phyloP scores from a whole-genome alignment of 306 rosid genomes.

The Rosa multiflora region DNA sequence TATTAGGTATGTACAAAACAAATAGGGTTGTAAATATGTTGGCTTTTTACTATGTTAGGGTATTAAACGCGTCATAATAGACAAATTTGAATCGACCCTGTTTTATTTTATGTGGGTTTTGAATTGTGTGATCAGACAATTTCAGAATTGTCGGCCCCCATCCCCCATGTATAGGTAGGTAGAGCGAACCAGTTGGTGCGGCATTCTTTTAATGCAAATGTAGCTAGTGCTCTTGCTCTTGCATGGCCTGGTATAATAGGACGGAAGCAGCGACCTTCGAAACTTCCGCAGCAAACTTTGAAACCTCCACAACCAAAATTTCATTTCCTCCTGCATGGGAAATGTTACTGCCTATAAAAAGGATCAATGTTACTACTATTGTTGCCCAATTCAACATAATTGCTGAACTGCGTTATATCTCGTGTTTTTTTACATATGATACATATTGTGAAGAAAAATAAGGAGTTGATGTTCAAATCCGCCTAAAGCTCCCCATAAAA shows the following conservation, averaged over 20 bases:
- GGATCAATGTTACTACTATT: neutral
- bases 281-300: neutral
- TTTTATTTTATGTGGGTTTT: too few relatives aligned
- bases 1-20: too few relatives aligned
- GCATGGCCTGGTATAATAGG: neutral
- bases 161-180: neutral
- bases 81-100: too few relatives aligned
- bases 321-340: neutral
- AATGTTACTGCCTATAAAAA: neutral
- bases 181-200: neutral
- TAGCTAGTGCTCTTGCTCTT: neutral
- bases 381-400: too few relatives aligned
- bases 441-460: too few relatives aligned
- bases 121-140: too few relatives aligned
- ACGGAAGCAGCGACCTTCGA: neutral
- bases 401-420: too few relatives aligned
- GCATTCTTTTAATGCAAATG: neutral
- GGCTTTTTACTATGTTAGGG: too few relatives aligned
- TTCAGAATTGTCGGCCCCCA: neutral
- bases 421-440: too few relatives aligned
- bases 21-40: too few relatives aligned
- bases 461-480: neutral
- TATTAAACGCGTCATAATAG: too few relatives aligned
- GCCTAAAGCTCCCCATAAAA: constrained; percentile 3
- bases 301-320: neutral